phyloP scores from a whole-genome alignment of 179 eudicot species.

The Carnegiea gigantea region DNA sequence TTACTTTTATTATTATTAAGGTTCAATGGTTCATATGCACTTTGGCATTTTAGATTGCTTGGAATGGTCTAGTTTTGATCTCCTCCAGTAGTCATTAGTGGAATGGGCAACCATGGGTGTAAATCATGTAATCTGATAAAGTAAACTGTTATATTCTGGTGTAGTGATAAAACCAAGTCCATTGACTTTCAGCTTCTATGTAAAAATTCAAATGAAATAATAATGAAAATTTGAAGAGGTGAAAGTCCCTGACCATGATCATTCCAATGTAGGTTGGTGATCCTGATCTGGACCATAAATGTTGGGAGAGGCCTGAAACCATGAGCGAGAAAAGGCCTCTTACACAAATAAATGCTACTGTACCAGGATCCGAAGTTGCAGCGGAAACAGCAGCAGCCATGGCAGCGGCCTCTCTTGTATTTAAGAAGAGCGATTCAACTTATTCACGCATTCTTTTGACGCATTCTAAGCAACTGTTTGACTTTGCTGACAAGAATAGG shows the following conservation, averaged over 20 bases:
- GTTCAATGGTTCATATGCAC: not conserved
- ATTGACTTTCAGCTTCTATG: not conserved
- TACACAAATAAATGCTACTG: conserved; percentile 60
- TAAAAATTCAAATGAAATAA: not conserved
- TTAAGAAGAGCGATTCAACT: conserved; percentile 50
- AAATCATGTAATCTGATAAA: not conserved
- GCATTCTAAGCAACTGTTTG: conserved; percentile 82
- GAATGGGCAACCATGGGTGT: not conserved
- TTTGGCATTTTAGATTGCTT: not conserved
- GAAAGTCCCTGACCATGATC: not conserved
- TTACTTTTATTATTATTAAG: not conserved
- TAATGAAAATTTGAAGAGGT: not conserved
- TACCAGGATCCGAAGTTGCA: conserved; percentile 94
- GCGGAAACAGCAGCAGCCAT: conserved; percentile 98
- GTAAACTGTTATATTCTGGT: not conserved
- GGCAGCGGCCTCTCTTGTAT: conserved; percentile 95
- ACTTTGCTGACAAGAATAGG: conserved; percentile 73
- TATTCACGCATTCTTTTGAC: conserved; percentile 70
- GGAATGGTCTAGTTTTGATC: not conserved
- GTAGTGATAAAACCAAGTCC: not conserved
- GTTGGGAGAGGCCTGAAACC: conserved; percentile 92
- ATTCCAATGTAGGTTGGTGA: conserved; percentile 69
- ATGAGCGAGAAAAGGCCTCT: conserved; percentile 85
- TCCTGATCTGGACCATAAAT: conserved; percentile 78
- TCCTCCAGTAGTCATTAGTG: not conserved